Conservation (phyloP, 2,329 filamentous ascomycete species). For the Monilinia laxa region DNA sequence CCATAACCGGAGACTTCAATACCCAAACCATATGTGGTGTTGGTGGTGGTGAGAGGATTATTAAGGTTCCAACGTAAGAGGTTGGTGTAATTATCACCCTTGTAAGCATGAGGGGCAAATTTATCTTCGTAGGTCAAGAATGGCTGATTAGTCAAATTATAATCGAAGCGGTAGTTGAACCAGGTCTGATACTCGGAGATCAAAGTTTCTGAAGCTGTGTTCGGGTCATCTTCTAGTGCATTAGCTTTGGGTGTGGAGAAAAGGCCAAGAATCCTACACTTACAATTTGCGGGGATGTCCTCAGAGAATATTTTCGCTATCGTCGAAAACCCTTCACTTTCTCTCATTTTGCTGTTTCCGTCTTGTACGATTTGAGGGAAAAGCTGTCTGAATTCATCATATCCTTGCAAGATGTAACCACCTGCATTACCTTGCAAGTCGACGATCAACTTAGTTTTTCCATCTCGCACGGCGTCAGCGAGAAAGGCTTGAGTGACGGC, state of each 20-base stretch:
- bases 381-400: conserved; percentile 49
- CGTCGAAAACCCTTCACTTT: conserved; percentile 31
- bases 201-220: conserved; percentile 29
- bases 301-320: conserved; percentile 32
- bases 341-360: conserved; percentile 34
- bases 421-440: conserved; percentile 63
- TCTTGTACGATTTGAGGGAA: conserved; percentile 40
- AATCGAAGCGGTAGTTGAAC: conserved; percentile 37
- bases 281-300: conserved; percentile 30
- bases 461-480: conserved; percentile 45
- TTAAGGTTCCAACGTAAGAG: conserved; percentile 36
- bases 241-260: neutral
- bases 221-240: conserved; percentile 27
- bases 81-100: conserved; percentile 33
- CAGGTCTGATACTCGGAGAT: conserved; percentile 32
- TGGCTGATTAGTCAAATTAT: conserved; percentile 33
- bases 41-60: conserved; percentile 33
- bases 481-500: conserved; percentile 44
- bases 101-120: conserved; percentile 32
- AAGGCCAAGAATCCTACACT: neutral
- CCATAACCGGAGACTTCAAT: conserved; percentile 41
- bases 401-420: conserved; percentile 50
- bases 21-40: conserved; percentile 33
- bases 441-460: conserved; percentile 61
- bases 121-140: conserved; percentile 35